Conservation (phyloP, 331 rosid species). For the Telfairia occidentalis region DNA sequence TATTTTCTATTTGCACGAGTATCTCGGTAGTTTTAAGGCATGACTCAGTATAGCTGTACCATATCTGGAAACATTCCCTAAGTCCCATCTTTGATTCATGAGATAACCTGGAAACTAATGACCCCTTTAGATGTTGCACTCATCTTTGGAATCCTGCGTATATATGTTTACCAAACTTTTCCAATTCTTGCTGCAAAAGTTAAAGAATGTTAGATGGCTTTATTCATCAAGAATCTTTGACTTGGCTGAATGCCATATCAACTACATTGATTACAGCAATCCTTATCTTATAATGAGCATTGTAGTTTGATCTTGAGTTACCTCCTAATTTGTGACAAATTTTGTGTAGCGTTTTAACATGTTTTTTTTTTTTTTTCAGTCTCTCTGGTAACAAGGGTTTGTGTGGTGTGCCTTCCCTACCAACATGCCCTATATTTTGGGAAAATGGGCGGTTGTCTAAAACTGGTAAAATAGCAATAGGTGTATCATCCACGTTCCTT, state of each 20-base stretch:
- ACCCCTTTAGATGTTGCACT: background rate
- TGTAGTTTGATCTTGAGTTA: background rate
- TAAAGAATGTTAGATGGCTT: background rate
- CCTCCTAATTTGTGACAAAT: background rate
- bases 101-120: background rate
- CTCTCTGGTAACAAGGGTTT: conserved; percentile 74
- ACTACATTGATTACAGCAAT: background rate
- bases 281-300: background rate
- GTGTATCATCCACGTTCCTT: conserved; percentile 39
- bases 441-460: conserved; percentile 62
- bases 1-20: background rate
- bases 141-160: background rate
- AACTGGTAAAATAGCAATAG: conserved; percentile 67
- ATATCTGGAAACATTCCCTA: background rate
- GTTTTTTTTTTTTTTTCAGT: conserved; percentile 25
- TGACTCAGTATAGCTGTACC: background rate
- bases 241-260: background rate
- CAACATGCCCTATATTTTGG: conserved; percentile 80
- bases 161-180: background rate
- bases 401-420: conserved; percentile 73
- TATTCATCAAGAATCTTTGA: background rate
- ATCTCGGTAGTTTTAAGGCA: background rate
- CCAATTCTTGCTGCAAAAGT: background rate
- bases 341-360: background rate
- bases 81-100: background rate